Conservation (phyloP, 805 yeast genomes). For the Candida michaelii region DNA sequence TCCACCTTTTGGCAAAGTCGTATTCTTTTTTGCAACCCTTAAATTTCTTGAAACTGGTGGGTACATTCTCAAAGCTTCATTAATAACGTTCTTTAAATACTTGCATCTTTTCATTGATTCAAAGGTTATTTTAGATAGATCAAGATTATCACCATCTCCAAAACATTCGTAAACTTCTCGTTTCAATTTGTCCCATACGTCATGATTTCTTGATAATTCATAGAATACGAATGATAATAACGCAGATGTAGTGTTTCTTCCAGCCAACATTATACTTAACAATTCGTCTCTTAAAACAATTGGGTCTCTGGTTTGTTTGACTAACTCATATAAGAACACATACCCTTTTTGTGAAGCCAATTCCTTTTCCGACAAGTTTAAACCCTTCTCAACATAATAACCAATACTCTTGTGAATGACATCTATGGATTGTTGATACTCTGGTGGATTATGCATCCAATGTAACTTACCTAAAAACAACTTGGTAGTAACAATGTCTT, state of each 20-base stretch:
- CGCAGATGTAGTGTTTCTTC: conserved; percentile 38
- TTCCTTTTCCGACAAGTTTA: conserved; percentile 26
- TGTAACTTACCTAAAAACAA: conserved; percentile 27
- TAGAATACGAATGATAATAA: conserved; percentile 30
- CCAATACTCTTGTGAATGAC: conserved; percentile 30
- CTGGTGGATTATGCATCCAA: conserved; percentile 24
- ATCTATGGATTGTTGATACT: conserved; percentile 30
- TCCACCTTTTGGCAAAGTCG: conserved; percentile 32
- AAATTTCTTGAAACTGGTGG: conserved; percentile 37
- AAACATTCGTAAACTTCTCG: conserved; percentile 24
- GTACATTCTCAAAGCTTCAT: conserved; percentile 32
- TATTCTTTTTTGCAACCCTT: conserved; percentile 26
- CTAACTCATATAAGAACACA: conserved; percentile 39
- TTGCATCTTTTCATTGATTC: conserved; percentile 35
- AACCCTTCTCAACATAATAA: conserved; percentile 31
- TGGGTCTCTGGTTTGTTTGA: conserved; percentile 38
- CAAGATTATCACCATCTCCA: conserved; percentile 21
- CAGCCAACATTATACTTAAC: conserved; percentile 40
- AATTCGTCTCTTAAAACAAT: conserved; percentile 37
- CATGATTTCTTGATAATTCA: conserved; percentile 33
- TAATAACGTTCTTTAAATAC: conserved; percentile 30
- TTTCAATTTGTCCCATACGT: conserved; percentile 29
- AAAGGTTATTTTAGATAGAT: conserved; percentile 27
- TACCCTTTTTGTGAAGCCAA: conserved; percentile 26
- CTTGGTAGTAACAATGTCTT: conserved; percentile 30